Evolutionary conservation across 139 green algal species (phyloP), one percentile per base, ranked within the genome.

Genomic region (Auxenochlorella pyrenoidosa): DNA sequence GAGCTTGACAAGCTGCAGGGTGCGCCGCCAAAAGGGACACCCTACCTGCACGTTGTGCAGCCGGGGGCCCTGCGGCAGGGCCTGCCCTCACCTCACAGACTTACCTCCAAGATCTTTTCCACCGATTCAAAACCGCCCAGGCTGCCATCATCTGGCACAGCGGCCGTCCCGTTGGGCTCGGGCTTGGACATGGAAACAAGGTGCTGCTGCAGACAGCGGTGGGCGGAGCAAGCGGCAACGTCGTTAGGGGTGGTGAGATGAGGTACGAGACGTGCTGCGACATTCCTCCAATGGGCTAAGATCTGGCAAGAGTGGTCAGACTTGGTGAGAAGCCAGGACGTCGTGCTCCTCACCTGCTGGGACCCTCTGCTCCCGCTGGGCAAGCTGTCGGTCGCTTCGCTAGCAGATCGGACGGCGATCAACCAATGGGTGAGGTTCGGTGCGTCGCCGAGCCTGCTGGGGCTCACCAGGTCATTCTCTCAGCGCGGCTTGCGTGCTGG

Each of bases 41-140:
- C 66, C 66, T 54, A 68, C 8, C n/a, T 43, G 68, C 34, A 47
- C 12, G 13, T 3, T 43, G 36, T 47, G 34, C 68, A 43, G 10
- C 15, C 60, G 60, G 60, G 3, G 60, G 47, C 47, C 47, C 47
- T 54, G 47, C 47, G 47, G 8, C 47, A 54, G 47, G 6, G 47
- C n/a, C n/a, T n/a, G n/a, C n/a, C n/a, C 68, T 26, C 1, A 6
- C 26, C 22, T 16, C 63, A 34, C 3, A 54, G 10, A 12, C 75
- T 40, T n/a, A 92, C 90, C 88, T 93, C 54, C 12, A 93, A 60
- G n/a, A 93, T 77, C 40, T 88, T 63, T 12, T 93, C 90, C 60
- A 92, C 30, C 59, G 83, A 86, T 1, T 91, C 90, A 34, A 83
- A 91, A 8, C 90, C 88, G 1, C 78, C 88, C 12, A 91, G 72